Evolutionary conservation across 164 flowering plant species (phyloP), one percentile per base, ranked within the genome.

Genomic region (Tetrastigma voinierianum): DNA sequence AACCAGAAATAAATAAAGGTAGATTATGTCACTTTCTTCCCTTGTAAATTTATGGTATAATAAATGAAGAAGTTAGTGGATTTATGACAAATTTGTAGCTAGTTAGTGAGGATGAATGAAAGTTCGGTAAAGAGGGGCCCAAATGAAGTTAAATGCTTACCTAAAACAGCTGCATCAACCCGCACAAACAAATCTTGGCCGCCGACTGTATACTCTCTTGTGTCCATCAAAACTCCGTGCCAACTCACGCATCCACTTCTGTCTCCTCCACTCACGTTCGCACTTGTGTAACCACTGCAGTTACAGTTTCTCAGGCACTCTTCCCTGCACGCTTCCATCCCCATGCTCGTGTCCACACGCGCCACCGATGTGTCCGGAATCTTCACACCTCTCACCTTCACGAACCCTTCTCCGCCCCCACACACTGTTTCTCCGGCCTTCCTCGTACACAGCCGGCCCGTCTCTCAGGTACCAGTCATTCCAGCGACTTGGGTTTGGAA

Each of bases 221-320:
- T 59, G 21, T 80, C 86, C 2, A 65, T 44, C 68, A 82, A 12
- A 9, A 69, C 67, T n/a, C 74, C 78, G 18, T 64, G 59, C 75
- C 76, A 77, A n/a, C n/a, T 64, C 25, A 81, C 1, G 76, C 86
- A 83, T 1, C 82, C 81, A n/a, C 49, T 62, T n/a, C n/a, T n/a
- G 11, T 70, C 80, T 1, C 71, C 71, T 17, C 57, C 57, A 13
- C 46, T 44, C 23, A 61, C 64, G 52, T 73, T 44, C 2, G 72
- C 72, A 46, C 51, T 70, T 0, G 81, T 54, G 57, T 73, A 86
- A 9, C 75, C 90, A 14, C 66, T 52, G 57, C 90, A 86, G 1
- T 82, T 67, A 54, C 87, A 86, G 68, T 86, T 72, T 32, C 44
- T 65, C 76, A 70, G 59, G 56, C 90, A 83, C 44, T 46, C 64